Conservation (phyloP, 257 asterid species). For the Solanum gandarillasii region DNA sequence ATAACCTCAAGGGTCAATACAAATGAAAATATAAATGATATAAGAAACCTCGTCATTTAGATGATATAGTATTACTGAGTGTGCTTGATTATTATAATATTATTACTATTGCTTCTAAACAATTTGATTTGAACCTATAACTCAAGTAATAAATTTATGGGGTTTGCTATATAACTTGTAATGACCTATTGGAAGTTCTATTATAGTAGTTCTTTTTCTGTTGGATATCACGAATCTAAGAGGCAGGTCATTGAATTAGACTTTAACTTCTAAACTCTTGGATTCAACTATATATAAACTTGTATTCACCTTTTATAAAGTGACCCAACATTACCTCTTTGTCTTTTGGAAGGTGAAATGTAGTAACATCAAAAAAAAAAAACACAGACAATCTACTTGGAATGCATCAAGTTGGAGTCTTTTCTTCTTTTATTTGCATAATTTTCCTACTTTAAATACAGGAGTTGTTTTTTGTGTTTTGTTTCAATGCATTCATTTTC, state of each 20-base stretch:
- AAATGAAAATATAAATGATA: neutral
- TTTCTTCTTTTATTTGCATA: neutral
- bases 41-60: neutral
- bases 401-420: neutral
- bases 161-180: neutral
- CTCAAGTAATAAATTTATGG: neutral
- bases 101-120: neutral
- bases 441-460: neutral
- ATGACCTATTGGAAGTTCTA: neutral
- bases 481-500: neutral
- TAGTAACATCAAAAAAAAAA: neutral
- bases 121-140: neutral
- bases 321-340: neutral
- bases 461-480: neutral
- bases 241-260: neutral
- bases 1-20: neutral
- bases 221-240: neutral
- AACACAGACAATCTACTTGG: neutral
- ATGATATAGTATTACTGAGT: neutral
- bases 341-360: neutral
- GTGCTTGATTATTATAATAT: neutral
- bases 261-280: neutral
- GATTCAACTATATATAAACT: neutral
- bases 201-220: neutral
- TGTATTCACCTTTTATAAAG: neutral